Percentiles rank a stretch among this genome's conserved stretches.
These are phyloP conservation scores for Aspergillus sp. DNA, from an alignment of 2,329 filamentous ascomycete genomes.

Conservation along the genomic window DNA sequence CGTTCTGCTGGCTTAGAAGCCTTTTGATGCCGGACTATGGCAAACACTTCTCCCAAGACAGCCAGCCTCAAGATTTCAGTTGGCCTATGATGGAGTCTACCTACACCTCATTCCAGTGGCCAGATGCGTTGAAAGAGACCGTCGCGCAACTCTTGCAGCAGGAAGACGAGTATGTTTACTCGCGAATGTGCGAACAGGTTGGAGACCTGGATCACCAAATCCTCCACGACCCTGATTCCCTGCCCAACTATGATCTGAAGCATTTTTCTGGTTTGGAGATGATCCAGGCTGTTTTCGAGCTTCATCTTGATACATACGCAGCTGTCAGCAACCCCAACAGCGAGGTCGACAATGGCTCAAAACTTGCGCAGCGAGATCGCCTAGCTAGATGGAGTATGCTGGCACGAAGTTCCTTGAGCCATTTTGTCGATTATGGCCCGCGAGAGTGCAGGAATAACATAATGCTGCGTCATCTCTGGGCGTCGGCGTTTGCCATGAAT, in stretches of 20 bases:
- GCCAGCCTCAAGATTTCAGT: conserved; percentile 4
- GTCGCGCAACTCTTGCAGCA: conserved; percentile 45
- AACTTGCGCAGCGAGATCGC: conserved; percentile 47
- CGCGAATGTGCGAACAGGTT: conserved; percentile 28
- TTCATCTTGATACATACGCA: conserved; percentile 58
- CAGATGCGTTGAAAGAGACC: conserved; percentile 45
- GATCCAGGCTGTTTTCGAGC: conserved; percentile 53
- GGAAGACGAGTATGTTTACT: conserved; percentile 46
- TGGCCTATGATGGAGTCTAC: conserved; percentile 29
- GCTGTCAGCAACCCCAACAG: conserved; percentile 53
- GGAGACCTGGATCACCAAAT: conserved; percentile 18
- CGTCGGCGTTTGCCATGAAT: conserved; percentile 53
- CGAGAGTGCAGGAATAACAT: conserved; percentile 33
- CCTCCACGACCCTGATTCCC: conserved; percentile 11
- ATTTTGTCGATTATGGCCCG: conserved; percentile 26
- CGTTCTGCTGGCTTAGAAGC: conserved; percentile 45
- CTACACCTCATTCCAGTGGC: conserved; percentile 48
- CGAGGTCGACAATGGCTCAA: conserved; percentile 44
- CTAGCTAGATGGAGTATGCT: conserved; percentile 52
- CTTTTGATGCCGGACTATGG: conserved; percentile 38
- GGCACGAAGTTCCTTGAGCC: conserved; percentile 44
- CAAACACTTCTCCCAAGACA: conserved; percentile 4
- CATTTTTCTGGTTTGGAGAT: conserved; percentile 41
- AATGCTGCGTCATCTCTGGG: conserved; percentile 56
- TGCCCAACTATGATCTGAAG: conserved; percentile 19